Evolutionary conservation across 1,284 basidiomycete genomes (phyloP), one percentile per base, ranked within the genome.

Genomic region (Irpex sp.): DNA sequence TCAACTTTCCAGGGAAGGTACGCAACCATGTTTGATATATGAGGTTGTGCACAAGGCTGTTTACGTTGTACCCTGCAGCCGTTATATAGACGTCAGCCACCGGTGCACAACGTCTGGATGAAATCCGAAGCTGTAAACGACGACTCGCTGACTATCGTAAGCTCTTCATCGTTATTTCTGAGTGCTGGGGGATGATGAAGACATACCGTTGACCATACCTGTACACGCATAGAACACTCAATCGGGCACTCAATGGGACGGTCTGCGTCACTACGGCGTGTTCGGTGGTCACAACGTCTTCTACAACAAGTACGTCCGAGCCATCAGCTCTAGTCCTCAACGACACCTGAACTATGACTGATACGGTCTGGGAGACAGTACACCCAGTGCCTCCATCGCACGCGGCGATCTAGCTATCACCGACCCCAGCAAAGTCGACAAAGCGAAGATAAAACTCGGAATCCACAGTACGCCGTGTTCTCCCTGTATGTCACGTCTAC

Each of bases 201-300:
- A n/a, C n/a, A n/a, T n/a, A n/a, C n/a, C n/a, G n/a, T n/a, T n/a
- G n/a, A n/a, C n/a, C n/a, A n/a, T n/a, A n/a, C n/a, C n/a, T n/a
- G n/a, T n/a, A n/a, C 17, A 13, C 44, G 13, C 60, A 5, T 66
- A 91, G 86, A 91, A 92, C 66, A 87, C 88, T 0, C 89, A 91
- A 77, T 88, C 87, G 0, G 87, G 89, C 31, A 82, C 87, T 3
- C 90, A 92, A 67, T 91, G 89, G 89, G 90, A 91, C 68, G 87
- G 89, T 2, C 64, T 89, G 68, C 81, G 82, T 65, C 87, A 90
- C 66, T 88, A 81, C 68, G 85, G 86, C 1, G 66, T 89, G 47
- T 44, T 58, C 17, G 62, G 76, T 2, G 79, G 83, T 34, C 81
- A 88, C 67, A 79, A 77, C 1, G 77, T 87, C 19, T 87, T 86